phyloP scores from a whole-genome alignment of 768 basidiomycete species.

The Russula vinacea region DNA sequence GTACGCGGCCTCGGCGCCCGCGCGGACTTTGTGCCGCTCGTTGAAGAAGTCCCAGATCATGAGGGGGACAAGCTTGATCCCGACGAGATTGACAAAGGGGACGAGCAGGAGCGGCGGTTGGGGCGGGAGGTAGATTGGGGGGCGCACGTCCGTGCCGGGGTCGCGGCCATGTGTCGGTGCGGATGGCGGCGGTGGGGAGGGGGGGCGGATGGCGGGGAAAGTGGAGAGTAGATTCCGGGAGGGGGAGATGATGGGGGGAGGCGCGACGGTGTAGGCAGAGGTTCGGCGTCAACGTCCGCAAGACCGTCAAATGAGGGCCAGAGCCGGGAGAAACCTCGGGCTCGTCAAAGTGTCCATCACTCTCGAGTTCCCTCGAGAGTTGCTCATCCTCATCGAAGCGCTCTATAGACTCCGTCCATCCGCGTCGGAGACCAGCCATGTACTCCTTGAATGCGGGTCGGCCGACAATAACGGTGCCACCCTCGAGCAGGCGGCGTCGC shows the following conservation, averaged over 20 bases:
- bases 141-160: constrained; percentile 41
- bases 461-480: constrained; percentile 83
- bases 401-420: constrained; percentile 75
- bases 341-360: constrained; percentile 79
- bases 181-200: constrained; percentile 29
- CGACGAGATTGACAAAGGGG: constrained; percentile 70
- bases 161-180: constrained; percentile 23
- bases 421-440: constrained; percentile 77
- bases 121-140: constrained; percentile 58
- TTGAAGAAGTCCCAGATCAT: constrained; percentile 96
- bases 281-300: constrained; percentile 40
- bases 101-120: constrained; percentile 80
- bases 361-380: constrained; percentile 61
- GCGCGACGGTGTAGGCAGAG: constrained; percentile 43
- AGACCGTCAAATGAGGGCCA: constrained; percentile 28
- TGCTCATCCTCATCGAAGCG: constrained; percentile 68
- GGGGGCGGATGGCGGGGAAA: constrained; percentile 35
- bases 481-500: constrained; percentile 62
- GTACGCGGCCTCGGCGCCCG: constrained; percentile 81
- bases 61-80: constrained; percentile 76
- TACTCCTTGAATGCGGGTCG: constrained; percentile 94
- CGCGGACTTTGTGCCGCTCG: constrained; percentile 71
- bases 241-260: constrained; percentile 39
- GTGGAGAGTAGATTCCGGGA: constrained; percentile 32
- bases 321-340: constrained; percentile 39